These are phyloP conservation scores for Fusarium albidum DNA, from an alignment of 2,329 filamentous ascomycete genomes.

Conservation along the genomic window DNA sequence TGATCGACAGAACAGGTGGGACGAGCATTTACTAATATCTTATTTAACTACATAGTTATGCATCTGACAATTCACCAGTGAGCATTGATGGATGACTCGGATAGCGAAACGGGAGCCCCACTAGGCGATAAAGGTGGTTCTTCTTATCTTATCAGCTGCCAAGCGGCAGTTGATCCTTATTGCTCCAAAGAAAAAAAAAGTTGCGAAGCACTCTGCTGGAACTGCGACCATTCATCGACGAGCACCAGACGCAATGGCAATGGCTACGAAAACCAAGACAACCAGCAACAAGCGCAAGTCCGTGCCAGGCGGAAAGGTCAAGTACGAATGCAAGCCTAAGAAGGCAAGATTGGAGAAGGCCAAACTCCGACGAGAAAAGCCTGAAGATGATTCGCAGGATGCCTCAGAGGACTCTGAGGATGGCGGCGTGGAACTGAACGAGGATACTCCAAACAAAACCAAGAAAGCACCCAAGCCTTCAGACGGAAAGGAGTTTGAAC, in stretches of 20 bases:
- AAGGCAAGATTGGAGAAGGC: constrained; percentile 57
- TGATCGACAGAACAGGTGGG: no score
- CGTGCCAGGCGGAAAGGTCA: constrained; percentile 53
- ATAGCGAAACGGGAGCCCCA: no score
- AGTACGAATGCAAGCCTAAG: constrained; percentile 54
- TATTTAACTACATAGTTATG: no score
- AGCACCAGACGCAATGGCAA: constrained; percentile 39
- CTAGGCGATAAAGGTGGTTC: constrained; percentile 6
- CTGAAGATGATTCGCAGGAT: constrained; percentile 53
- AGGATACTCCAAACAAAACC: constrained; percentile 48
- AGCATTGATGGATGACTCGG: no score
- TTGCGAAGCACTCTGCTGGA: constrained; percentile 13
- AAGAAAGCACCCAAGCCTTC: constrained; percentile 43
- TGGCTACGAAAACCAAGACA: constrained; percentile 58
- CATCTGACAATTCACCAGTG: no score
- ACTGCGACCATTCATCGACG: constrained; percentile 33
- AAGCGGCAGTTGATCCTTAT: constrained; percentile 28
- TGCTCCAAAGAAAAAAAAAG: constrained; percentile 39
- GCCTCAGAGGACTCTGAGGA: constrained; percentile 63
- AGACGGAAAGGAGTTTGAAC: constrained; percentile 52
- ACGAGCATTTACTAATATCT: no score
- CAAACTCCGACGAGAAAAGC: constrained; percentile 46
- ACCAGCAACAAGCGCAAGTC: constrained; percentile 67
- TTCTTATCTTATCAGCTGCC: constrained; percentile 27
- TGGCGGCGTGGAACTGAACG: constrained; percentile 58